Base-by-base conservation (phyloP, 176 grass and related monocot genomes). In the Juncus inflexus region DNA sequence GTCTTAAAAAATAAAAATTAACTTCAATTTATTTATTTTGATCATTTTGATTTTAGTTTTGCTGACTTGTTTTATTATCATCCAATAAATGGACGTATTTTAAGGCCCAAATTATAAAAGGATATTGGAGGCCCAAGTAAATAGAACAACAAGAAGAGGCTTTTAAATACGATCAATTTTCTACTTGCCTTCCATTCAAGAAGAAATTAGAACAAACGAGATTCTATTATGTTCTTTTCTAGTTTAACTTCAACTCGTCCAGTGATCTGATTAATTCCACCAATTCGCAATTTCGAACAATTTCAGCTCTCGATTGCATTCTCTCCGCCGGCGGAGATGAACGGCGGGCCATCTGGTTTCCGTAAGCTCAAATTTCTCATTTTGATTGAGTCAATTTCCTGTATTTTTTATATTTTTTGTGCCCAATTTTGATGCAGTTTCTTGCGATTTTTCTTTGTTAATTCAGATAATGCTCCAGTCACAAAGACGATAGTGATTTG, bases 401-500 rank as follows among this genome's bases (percentile, higher is more conserved):
- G 2, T 50, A 12, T 50, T 37, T 12, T 13, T 12, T 68, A n/a
- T n/a, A n/a, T 40, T 65, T 35, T 51, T 37, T 16, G 19, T 14
- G 1, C 13, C 42, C 2, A 13, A 10, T 57, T 45, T 54, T 69
- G 10, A 45, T 60, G 59, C 15, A 40, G 19, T 65, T 38, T 55
- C 28, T 9, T 52, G 28, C 40, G 2, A 5, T 47, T 52, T 40
- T 8, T 19, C 8, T 59, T 64, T 65, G 3, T 62, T 66, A 7
- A 45, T 67, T 58, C 78, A 96, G 91, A 86, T 58, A 96, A 96
- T 83, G 87, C 92, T 50, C 87, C 87, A 5, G 85, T 90, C 58
- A 89, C 92, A 60, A 91, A 77, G 77, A 61, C 85, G 13, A 65
- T 91, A 59, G 85, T 97, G 42, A 61, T 79, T 76, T 70, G 77